Percentiles rank a stretch among this genome's conserved stretches.
These are phyloP conservation scores for Colletotrichum karsti DNA, from an alignment of 2,329 filamentous ascomycete genomes.

Conservation along the genomic window DNA sequence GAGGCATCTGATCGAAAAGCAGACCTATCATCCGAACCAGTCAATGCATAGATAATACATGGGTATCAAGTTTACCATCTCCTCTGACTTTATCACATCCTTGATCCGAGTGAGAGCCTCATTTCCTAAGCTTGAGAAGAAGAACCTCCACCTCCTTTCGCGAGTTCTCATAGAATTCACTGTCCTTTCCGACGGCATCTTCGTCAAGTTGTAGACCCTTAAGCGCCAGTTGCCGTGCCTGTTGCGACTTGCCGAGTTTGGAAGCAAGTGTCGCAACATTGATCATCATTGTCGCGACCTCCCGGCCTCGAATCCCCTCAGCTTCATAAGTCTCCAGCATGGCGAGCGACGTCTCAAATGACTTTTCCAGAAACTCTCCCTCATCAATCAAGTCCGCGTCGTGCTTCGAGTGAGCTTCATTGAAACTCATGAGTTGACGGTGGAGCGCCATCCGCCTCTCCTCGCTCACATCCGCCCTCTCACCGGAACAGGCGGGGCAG, in stretches of 20 bases:
- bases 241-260: not conserved
- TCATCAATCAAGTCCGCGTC: too few relatives aligned
- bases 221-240: not conserved
- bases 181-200: constrained; percentile 23
- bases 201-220: constrained; percentile 15
- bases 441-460: not conserved
- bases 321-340: constrained; percentile 7
- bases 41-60: too few relatives aligned
- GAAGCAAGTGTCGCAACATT: constrained; percentile 3
- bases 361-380: not conserved
- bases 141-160: not conserved
- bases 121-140: not conserved
- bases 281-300: constrained; percentile 15
- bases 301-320: constrained; percentile 16
- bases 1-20: too few relatives aligned
- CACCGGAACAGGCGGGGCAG: constrained; percentile 7
- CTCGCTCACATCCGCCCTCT: not conserved
- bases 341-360: constrained; percentile 8
- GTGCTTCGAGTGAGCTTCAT: not conserved
- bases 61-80: too few relatives aligned
- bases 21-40: too few relatives aligned
- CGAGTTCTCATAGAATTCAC: constrained; percentile 14
- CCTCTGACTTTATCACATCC: too few relatives aligned
- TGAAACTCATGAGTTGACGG: not conserved
- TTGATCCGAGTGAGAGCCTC: not conserved